These are phyloP conservation scores for Lactarius sanguifluus DNA, from an alignment of 768 basidiomycete species.

Conservation along the genomic window DNA sequence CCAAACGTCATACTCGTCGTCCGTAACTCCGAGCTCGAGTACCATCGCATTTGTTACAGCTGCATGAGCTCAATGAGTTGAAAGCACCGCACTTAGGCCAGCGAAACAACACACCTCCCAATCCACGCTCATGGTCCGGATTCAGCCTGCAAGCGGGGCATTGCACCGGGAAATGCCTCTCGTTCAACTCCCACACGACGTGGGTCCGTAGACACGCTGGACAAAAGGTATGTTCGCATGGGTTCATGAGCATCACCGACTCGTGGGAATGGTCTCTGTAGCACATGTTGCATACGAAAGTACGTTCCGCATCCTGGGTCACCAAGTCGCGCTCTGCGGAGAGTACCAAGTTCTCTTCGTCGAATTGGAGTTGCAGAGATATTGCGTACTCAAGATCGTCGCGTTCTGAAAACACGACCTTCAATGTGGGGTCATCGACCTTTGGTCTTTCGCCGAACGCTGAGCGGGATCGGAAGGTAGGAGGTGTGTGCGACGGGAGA, in stretches of 20 bases:
- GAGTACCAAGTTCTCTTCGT: slow-evolving; percentile 9
- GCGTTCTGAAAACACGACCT: neutral
- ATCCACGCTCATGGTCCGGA: neutral
- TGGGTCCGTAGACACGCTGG: neutral
- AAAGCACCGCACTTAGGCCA: neutral
- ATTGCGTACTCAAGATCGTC: slow-evolving; percentile 3
- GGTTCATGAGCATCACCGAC: neutral
- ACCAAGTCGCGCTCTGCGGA: neutral
- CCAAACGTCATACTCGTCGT: slow-evolving; percentile 9
- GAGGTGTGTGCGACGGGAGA: neutral
- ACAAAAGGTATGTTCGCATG: neutral
- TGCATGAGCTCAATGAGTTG: neutral
- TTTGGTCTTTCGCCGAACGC: neutral
- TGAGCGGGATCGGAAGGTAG: neutral
- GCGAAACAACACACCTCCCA: neutral
- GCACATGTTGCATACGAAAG: neutral
- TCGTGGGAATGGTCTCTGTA: neutral
- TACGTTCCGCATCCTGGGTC: neutral
- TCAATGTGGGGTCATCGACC: neutral
- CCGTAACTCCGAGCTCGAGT: slow-evolving; percentile 6
- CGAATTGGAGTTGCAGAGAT: neutral
- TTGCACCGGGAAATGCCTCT: slow-evolving; percentile 1
- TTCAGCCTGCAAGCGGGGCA: slow-evolving; percentile 1
- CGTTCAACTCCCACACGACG: neutral
- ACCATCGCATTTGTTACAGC: neutral